These are phyloP conservation scores for Penicillium daleae DNA, from an alignment of 495 filamentous ascomycete species.

Conservation along the genomic window DNA sequence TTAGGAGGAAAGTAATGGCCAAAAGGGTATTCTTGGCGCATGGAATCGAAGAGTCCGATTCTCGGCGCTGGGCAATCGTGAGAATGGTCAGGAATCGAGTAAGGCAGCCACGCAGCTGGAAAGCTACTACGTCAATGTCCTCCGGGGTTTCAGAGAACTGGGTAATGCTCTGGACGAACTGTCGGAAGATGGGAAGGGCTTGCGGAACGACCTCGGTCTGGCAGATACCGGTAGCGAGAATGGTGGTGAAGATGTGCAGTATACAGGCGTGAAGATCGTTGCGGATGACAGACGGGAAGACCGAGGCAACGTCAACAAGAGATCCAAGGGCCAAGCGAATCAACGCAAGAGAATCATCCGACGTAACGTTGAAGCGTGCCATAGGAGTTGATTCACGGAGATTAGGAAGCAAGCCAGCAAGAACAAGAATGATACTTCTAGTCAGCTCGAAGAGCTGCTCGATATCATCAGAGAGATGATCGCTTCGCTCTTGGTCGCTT, in stretches of 20 bases:
- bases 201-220: slow-evolving; percentile 89
- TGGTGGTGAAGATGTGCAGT: slow-evolving; percentile 92
- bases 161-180: slow-evolving; percentile 79
- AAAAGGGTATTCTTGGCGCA: slow-evolving; percentile 94
- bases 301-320: slow-evolving; percentile 88
- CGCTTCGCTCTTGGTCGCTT: slow-evolving; percentile 62
- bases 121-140: slow-evolving; percentile 43
- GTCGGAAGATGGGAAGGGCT: slow-evolving; percentile 86
- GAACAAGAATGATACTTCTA: slow-evolving; percentile 88
- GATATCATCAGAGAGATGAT: slow-evolving; percentile 91
- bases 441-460: slow-evolving; percentile 98
- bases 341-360: slow-evolving; percentile 81
- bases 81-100: slow-evolving; percentile 80
- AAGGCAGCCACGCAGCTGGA: slow-evolving; percentile 72
- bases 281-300: slow-evolving; percentile 95
- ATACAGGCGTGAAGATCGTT: slow-evolving; percentile 96
- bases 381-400: slow-evolving; percentile 74
- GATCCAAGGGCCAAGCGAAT: slow-evolving; percentile 79
- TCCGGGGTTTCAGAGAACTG: slow-evolving; percentile 42
- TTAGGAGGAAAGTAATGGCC: slow-evolving; percentile 85
- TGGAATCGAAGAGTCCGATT: slow-evolving; percentile 75
- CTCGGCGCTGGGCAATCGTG: slow-evolving; percentile 79
- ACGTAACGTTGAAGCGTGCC: slow-evolving; percentile 60
- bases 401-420: slow-evolving; percentile 85
- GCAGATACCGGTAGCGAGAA: slow-evolving; percentile 83